Conservation (phyloP, 1,139 yeast genomes). For the Scheffersomyces parashehatae region DNA sequence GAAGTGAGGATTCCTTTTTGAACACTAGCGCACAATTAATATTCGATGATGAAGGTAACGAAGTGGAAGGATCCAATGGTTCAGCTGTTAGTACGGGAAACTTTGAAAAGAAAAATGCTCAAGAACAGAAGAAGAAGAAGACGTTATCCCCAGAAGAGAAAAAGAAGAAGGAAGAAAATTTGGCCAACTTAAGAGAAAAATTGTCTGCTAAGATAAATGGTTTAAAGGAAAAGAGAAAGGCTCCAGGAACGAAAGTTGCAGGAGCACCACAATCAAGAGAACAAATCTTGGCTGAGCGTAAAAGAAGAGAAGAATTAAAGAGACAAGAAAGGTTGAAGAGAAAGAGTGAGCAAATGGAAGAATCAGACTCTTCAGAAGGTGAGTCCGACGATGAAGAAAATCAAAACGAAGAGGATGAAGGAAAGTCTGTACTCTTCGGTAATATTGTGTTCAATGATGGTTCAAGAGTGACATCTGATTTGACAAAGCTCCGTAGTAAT, state of each 20-base stretch:
- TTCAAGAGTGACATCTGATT: slow-evolving; percentile 74
- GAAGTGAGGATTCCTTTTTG: slow-evolving; percentile 14
- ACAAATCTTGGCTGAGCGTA: slow-evolving; percentile 64
- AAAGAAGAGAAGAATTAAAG: slow-evolving; percentile 43
- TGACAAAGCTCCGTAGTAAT: slow-evolving; percentile 54
- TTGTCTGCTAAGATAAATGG: slow-evolving; percentile 70
- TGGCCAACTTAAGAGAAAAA: slow-evolving; percentile 67
- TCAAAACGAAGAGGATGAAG: slow-evolving; percentile 31
- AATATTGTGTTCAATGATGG: slow-evolving; percentile 86
- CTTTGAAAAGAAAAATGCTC: slow-evolving; percentile 12
- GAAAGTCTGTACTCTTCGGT: slow-evolving; percentile 64
- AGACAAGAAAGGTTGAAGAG: slow-evolving; percentile 32
- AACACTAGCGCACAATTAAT: slow-evolving; percentile 48
- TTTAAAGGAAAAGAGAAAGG: slow-evolving; percentile 81
- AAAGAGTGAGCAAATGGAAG: slow-evolving; percentile 32
- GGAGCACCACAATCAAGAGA: slow-evolving; percentile 86
- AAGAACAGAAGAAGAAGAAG: slow-evolving; percentile 21
- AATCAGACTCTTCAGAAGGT: slow-evolving; percentile 32
- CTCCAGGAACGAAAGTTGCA: slow-evolving; percentile 77
- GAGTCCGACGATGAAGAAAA: slow-evolving; percentile 37
- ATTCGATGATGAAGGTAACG: slow-evolving; percentile 82
- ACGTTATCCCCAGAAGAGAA: slow-evolving; percentile 47
- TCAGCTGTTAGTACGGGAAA: slow-evolving; percentile 11
- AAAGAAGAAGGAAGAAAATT: slow-evolving; percentile 51
- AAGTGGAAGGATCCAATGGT: slow-evolving; percentile 20